Percentiles rank a stretch among this genome's conserved stretches.
Conservation (phyloP, 306 rosid genomes). For the Amphicarpaea edgeworthii region DNA sequence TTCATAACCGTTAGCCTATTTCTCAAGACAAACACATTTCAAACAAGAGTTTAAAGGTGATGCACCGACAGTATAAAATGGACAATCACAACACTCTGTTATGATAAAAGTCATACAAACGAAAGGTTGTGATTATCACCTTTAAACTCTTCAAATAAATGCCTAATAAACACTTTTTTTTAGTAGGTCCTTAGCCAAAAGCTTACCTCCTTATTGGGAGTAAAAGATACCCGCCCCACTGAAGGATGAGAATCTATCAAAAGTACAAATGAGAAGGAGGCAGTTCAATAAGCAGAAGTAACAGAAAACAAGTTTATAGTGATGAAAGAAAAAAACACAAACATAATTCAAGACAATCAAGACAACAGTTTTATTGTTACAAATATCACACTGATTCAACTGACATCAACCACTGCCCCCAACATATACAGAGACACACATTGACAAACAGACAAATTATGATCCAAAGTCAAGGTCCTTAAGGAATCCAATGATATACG, state of each 20-base stretch:
- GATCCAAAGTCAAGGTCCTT: neutral
- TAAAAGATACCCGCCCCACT: conserved; percentile 55
- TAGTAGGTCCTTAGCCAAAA: conserved; percentile 20
- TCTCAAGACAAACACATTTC: conserved; percentile 29
- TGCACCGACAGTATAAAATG: too few species aligned
- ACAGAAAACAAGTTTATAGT: conserved; percentile 21
- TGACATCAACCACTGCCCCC: neutral
- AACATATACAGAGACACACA: neutral
- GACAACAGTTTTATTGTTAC: neutral
- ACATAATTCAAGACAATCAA: too few species aligned
- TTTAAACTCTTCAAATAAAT: too few species aligned
- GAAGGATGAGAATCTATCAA: conserved; percentile 69
- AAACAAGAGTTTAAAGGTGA: too few species aligned
- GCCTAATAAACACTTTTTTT: conserved; percentile 8
- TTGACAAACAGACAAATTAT: conserved; percentile 25
- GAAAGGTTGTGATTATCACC: too few species aligned
- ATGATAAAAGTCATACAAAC: too few species aligned
- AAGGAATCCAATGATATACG: conserved; percentile 13
- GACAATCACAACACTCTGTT: too few species aligned
- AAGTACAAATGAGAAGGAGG: conserved; percentile 39
- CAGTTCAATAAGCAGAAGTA: conserved; percentile 40
- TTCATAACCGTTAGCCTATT: conserved; percentile 27
- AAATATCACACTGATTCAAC: neutral
- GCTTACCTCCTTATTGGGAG: conserved; percentile 76
- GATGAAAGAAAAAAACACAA: conserved; percentile 21